Base-by-base conservation (phyloP, 805 yeast species). In the Priceomyces carsonii region DNA sequence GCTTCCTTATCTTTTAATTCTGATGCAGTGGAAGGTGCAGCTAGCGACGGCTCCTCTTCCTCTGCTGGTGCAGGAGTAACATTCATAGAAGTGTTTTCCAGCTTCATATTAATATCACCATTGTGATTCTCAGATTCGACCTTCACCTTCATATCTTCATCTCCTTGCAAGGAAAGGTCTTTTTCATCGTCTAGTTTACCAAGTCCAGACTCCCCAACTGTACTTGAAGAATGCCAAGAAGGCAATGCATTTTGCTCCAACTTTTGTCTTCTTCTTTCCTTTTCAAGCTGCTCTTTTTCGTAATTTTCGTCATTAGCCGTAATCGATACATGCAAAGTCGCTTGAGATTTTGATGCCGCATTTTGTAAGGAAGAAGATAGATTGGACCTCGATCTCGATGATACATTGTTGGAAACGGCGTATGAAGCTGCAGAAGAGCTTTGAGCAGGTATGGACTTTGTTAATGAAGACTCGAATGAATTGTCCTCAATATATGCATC, bases 181-280 rank as follows among this genome's bases (percentile, higher is more conserved):
- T 24, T 49, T 7, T 32, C 39, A 29, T 63, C 69, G 43, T 74
- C 82, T 39, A 79, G 50, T 43, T 67, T 73, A 39, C 82, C 85
- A 39, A 77, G 58, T 3, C 73, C 70, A 9, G 73, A 61, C 47
- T 80, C 71, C 29, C 95, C 96, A 46, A 91, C 91, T 0, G 99
- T 90, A 54, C 91, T 80, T 48, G 83, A 82, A 45, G 84, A 79
- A 57, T 93, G 96, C 99, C 99, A 93, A 18, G 93, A 82, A 6
- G 99, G 99, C 47, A 93, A 71, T 3, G 96, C 96, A 57, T 93
- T 93, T 59, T 91, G 96, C 54, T 85, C 82, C 59, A 90, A 71
- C 46, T 77, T 73, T 59, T 75, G 82, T 59, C 77, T 79, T 73
- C 75, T 80, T 67, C 69, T 80, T 57, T 85, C 83, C 53, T 77